These are phyloP conservation scores for Astrothelium subdiscretum DNA, from an alignment of 495 filamentous ascomycete species.

Conservation along the genomic window DNA sequence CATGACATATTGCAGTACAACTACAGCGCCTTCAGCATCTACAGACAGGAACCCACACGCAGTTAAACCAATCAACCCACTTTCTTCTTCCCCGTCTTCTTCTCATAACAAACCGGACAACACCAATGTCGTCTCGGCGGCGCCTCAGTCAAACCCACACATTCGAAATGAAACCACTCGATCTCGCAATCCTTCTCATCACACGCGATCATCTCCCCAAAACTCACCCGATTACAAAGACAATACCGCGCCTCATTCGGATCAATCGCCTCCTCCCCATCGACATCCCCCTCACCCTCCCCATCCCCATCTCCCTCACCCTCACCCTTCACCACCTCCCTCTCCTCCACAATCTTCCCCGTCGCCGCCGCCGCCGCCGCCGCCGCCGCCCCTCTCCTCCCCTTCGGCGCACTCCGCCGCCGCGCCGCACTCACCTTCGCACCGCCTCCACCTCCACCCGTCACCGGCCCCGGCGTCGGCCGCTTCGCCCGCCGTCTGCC, in stretches of 20 bases:
- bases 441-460: conserved; percentile 57
- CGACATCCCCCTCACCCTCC: conserved; percentile 30
- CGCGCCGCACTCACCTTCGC: conserved; percentile 62
- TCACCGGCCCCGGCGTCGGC: conserved; percentile 66
- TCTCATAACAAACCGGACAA: conserved; percentile 72
- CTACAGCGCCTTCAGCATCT: too few species aligned
- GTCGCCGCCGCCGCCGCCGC: conserved; percentile 17
- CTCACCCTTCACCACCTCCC: conserved; percentile 18
- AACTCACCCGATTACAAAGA: conserved; percentile 82
- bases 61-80: too few species aligned
- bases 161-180: conserved; percentile 93
- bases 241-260: conserved; percentile 83
- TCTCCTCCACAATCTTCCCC: conserved; percentile 3
- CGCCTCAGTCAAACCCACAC: conserved; percentile 65
- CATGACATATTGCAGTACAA: too few species aligned
- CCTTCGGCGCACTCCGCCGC: conserved; percentile 66
- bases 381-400: conserved; percentile 38
- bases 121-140: conserved; percentile 85
- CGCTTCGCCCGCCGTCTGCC: conserved; percentile 43
- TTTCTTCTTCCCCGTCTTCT: too few species aligned
- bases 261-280: conserved; percentile 69
- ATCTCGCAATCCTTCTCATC: conserved; percentile 54
- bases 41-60: too few species aligned
- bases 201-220: conserved; percentile 89
- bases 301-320: conserved; percentile 31